Base-by-base conservation (phyloP, 768 basidiomycete genomes). In the Suillus lakei region DNA sequence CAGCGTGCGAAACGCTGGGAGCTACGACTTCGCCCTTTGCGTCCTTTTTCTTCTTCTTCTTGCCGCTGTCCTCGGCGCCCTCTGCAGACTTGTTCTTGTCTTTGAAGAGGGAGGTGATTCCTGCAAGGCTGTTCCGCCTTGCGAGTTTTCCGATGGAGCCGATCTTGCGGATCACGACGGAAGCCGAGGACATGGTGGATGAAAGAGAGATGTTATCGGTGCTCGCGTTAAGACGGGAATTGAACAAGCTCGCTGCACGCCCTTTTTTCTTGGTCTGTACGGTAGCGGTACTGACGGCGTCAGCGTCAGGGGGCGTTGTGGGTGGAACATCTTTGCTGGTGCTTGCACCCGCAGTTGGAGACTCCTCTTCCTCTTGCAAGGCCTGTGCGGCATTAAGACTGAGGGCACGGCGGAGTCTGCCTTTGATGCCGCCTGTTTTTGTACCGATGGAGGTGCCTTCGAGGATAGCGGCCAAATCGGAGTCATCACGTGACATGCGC, bases 161-260 rank as follows among this genome's bases (percentile, higher is more conserved):
- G 55, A 99, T 88, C 81, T 98, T 99, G 69, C 96, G 87, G 71
- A 98, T 96, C 87, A 99, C 97, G 76, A 98, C 91, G 51, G 92
- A 95, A 26, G 97, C 97, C 60, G 92, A 94, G 68, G 91, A 93
- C 70, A 98, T 96, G 53, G 97, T 98, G 9, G 93, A 96, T 23
- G 91, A 92, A 44, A 99, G 86, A 32, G 96, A 98, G 69, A 99
- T 97, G 77, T 97, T 98, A 77, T 97, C 96, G 50, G 94, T 96
- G 62, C 90, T 92, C 50, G 89, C 87, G 74, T 98, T 97, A 71
- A 93, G 79, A 68, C 91, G 89, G 68, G 92, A 87, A 77, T 95
- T 98, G 84, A 99, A 96, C 68, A 98, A 74, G 26, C 88, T 84
- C 50, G 89, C 87, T 0, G 88, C 89, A 21, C 90, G 88, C 50